Percentiles rank a stretch among this genome's conserved stretches.
Evolutionary conservation across 805 yeast genomes (phyloP).

Genomic region (Candida corydali): DNA sequence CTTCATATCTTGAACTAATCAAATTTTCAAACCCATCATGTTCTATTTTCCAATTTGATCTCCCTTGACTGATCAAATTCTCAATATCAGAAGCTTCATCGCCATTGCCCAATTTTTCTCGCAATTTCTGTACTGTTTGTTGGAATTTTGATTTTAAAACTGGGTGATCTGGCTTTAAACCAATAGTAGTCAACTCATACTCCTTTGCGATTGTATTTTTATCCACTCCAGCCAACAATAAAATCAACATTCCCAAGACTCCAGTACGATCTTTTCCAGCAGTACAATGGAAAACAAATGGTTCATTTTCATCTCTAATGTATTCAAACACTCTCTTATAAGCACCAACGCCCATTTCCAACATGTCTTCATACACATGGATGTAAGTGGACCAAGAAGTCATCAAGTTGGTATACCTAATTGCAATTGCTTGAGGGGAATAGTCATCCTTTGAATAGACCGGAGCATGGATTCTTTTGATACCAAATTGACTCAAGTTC

Average conservation of each 20-base stretch:
- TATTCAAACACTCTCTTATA: slow-evolving; percentile 50
- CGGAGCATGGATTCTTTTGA: slow-evolving; percentile 51
- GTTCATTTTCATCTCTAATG: slow-evolving; percentile 49
- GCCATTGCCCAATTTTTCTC: slow-evolving; percentile 20
- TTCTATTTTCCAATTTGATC: slow-evolving; percentile 39
- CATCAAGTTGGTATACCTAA: slow-evolving; percentile 49
- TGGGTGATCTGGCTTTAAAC: slow-evolving; percentile 49
- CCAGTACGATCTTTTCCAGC: slow-evolving; percentile 91
- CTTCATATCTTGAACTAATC: slow-evolving; percentile 61
- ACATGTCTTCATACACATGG: slow-evolving; percentile 56
- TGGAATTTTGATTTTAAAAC: slow-evolving; percentile 32
- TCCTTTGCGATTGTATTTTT: slow-evolving; percentile 64
- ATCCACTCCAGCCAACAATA: slow-evolving; percentile 63
- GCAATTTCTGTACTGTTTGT: slow-evolving; percentile 27
- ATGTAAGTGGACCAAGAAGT: slow-evolving; percentile 61
- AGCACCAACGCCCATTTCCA: slow-evolving; percentile 45
- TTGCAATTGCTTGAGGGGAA: slow-evolving; percentile 63
- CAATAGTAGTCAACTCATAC: slow-evolving; percentile 69
- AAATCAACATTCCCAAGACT: slow-evolving; percentile 60
- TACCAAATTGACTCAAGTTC: slow-evolving; percentile 35
- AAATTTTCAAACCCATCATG: slow-evolving; percentile 56
- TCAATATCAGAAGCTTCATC: slow-evolving; percentile 19
- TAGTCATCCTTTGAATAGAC: slow-evolving; percentile 50
- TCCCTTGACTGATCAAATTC: slow-evolving; percentile 27
- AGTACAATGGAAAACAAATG: slow-evolving; percentile 68